phyloP scores from a whole-genome alignment of 192 early-diverging fungal species.

The Backusella morwellensis region DNA sequence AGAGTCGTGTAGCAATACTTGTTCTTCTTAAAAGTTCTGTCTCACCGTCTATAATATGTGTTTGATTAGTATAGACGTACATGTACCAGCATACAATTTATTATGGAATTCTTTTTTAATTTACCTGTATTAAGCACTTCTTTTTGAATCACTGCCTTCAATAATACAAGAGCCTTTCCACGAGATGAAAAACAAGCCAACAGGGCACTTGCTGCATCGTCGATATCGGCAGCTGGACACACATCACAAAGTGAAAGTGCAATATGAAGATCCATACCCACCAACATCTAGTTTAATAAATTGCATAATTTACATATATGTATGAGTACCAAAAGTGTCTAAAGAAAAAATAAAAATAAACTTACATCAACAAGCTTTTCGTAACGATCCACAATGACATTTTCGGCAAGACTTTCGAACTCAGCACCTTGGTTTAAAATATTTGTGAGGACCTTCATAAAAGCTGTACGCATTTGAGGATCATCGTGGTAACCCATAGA shows the following conservation, averaged over 20 bases:
- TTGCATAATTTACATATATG: no score
- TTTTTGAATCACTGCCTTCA: constrained; percentile 78
- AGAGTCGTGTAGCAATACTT: constrained; percentile 85
- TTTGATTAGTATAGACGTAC: neutral
- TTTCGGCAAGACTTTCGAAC: constrained; percentile 76
- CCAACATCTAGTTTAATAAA: constrained; percentile 44
- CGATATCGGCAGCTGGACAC: constrained; percentile 82
- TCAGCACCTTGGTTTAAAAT: constrained; percentile 89
- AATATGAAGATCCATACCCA: constrained; percentile 72
- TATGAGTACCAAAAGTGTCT: no score
- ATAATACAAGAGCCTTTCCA: constrained; percentile 65
- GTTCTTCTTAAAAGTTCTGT: constrained; percentile 91
- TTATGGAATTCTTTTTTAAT: neutral
- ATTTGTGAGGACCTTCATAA: constrained; percentile 92
- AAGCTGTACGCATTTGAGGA: constrained; percentile 81
- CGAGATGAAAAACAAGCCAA: constrained; percentile 79
- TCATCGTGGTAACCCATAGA: constrained; percentile 93
- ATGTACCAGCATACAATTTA: no score
- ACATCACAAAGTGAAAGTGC: constrained; percentile 83
- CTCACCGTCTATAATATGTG: constrained; percentile 46
- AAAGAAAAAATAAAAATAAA: constrained; percentile 4
- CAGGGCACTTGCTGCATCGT: constrained; percentile 80
- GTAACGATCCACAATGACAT: constrained; percentile 74
- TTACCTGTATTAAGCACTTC: constrained; percentile 84
- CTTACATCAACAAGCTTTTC: constrained; percentile 72